phyloP scores from a whole-genome alignment of 306 rosid species.

The Benincasa hispida region DNA sequence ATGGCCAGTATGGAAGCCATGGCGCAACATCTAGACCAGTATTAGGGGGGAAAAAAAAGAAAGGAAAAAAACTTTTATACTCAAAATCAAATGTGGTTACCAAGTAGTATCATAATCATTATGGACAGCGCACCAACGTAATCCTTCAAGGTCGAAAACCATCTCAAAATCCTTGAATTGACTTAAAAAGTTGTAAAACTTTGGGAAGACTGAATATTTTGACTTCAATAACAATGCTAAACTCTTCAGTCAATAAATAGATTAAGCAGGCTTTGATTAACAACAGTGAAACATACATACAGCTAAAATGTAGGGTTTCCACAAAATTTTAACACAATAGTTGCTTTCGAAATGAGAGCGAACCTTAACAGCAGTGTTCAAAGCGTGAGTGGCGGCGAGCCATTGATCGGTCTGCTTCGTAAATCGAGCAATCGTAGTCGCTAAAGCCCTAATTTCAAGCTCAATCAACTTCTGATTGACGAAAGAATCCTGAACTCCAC shows the following conservation, averaged over 20 bases:
- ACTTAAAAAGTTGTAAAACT: background rate
- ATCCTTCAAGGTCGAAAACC: background rate
- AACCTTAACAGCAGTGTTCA: slow-evolving; percentile 81
- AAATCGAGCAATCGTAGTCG: slow-evolving; percentile 46
- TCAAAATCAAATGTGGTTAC: background rate
- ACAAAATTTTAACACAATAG: background rate
- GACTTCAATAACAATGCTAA: background rate
- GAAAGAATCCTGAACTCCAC: slow-evolving; percentile 64
- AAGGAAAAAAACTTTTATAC: too few relatives aligned
- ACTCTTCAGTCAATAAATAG: background rate
- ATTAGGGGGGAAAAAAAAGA: background rate
- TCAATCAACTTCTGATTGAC: slow-evolving; percentile 70
- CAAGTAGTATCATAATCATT: background rate
- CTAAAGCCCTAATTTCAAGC: slow-evolving; percentile 55
- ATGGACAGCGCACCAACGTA: background rate
- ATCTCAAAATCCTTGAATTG: background rate
- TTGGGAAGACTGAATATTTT: background rate
- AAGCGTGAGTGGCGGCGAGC: slow-evolving; percentile 61
- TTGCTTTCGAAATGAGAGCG: background rate
- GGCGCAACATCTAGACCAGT: background rate
- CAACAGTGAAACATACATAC: background rate
- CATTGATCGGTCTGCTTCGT: slow-evolving; percentile 82
- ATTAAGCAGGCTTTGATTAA: background rate
- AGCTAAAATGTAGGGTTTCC: background rate
- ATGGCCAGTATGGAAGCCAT: background rate